phyloP scores from a whole-genome alignment of 139 green algal genomes.

The Zygnema circumcarinatum region DNA sequence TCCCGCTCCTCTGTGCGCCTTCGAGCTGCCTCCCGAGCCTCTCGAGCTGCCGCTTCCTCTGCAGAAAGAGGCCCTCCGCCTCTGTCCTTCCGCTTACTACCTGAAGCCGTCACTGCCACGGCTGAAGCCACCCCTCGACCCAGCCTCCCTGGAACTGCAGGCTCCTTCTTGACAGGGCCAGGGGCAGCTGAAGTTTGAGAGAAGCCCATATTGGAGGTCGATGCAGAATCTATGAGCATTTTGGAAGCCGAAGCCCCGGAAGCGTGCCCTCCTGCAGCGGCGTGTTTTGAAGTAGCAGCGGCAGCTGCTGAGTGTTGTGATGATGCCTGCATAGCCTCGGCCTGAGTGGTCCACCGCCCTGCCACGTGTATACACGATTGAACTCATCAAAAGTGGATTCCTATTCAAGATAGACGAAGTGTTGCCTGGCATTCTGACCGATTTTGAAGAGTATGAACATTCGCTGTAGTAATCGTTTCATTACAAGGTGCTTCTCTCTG shows the following conservation, averaged over 20 bases:
- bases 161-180: background rate
- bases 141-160: background rate
- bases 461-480: too few relatives aligned
- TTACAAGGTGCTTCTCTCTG: too few relatives aligned
- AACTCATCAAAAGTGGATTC: too few relatives aligned
- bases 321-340: background rate
- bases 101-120: background rate
- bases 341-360: background rate
- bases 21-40: constrained; percentile 13
- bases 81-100: constrained; percentile 10
- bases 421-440: too few relatives aligned
- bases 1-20: constrained; percentile 22
- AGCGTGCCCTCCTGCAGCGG: too few relatives aligned
- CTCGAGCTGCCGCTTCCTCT: background rate
- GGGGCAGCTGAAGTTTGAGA: background rate
- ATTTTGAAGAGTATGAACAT: too few relatives aligned
- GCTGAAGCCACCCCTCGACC: constrained; percentile 14
- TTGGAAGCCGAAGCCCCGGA: too few relatives aligned
- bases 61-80: background rate
- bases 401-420: too few relatives aligned
- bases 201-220: background rate
- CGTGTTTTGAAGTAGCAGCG: too few relatives aligned
- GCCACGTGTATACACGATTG: too few relatives aligned
- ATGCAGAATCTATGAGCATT: background rate
- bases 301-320: background rate